Evolutionary conservation across 345 rosid genomes (phyloP), one percentile per base, ranked within the genome.

Genomic region (Brassica carinata): DNA sequence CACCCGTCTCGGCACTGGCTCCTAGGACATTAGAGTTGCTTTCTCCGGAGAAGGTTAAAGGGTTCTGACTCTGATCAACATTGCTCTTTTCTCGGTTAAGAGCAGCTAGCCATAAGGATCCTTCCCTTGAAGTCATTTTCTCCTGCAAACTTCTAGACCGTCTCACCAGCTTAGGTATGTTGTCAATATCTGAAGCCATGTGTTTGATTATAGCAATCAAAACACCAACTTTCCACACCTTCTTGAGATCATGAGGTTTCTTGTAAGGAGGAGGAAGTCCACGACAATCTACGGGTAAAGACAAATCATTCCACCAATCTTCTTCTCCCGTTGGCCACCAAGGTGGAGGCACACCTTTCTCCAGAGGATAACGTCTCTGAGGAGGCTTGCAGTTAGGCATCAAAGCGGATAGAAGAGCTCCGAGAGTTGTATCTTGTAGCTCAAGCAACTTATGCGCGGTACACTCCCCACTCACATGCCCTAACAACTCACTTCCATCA

Each of bases 361-460:
- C 61, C 61, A 55, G 4, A 7, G 61, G 61, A 17, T 15, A 55
- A 5, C 61, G 61, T 7, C 61, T 55, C 61, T 55, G 61, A 55
- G 61, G 23, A 55, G 61, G 61, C 61, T 8, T 55, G 26, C 61
- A 55, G 4, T 17, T 17, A 55, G 61, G 61, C 61, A 55, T 55
- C 61, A 55, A 55, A 55, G 61, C 96, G 0, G 99, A 95, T 61
- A 96, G 72, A 45, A 96, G 88, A 5, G 99, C 94, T 40, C 98
- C 99, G 2, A 96, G 90, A 61, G 99, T 93, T 2, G 99, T 96
- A 79, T 96, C 99, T 83, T 96, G 99, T 74, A 96, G 90, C 85
- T 91, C 98, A 81, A 93, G 99, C 81, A 93, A 84, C 30, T 92
- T 91, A 77, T 87, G 89, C 0, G 94, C 92, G 2, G 98, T 89